These are phyloP conservation scores for Paecilomyces dactylethromorphus DNA, from an alignment of 2,329 filamentous ascomycete species.

Conservation along the genomic window DNA sequence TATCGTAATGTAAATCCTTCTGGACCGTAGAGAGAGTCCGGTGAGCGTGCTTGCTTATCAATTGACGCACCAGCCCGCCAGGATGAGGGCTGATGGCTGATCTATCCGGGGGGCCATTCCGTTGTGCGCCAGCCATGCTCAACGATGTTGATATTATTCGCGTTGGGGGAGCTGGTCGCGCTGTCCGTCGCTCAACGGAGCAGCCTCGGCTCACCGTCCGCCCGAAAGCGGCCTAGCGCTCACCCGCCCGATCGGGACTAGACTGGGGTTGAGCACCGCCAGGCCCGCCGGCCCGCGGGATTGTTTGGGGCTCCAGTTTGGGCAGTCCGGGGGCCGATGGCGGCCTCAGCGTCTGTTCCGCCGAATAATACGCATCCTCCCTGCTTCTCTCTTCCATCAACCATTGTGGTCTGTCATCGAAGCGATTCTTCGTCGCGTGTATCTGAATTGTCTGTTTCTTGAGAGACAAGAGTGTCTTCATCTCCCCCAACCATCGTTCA, in stretches of 20 bases:
- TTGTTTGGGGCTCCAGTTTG: not conserved
- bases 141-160: slow-evolving; percentile 7
- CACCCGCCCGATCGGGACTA: not conserved
- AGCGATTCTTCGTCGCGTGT: not conserved
- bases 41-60: too few relatives aligned
- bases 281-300: not conserved
- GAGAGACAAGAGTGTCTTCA: not conserved
- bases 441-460: not conserved
- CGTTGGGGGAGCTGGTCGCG: not conserved
- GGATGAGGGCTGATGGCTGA: too few relatives aligned
- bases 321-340: not conserved
- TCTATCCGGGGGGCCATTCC: too few relatives aligned
- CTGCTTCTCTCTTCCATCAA: not conserved
- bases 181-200: slow-evolving; percentile 14
- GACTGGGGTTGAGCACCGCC: not conserved
- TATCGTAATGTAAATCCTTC: not conserved
- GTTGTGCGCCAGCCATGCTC: slow-evolving; percentile 2
- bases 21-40: too few relatives aligned
- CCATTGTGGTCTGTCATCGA: not conserved
- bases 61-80: too few relatives aligned
- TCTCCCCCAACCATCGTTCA: too few relatives aligned
- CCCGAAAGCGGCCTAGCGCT: slow-evolving; percentile 7
- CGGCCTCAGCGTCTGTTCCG: not conserved
- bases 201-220: slow-evolving; percentile 6
- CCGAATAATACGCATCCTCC: not conserved